phyloP scores from a whole-genome alignment of 164 flowering plant genomes.

The grape (Vitis vinifera) region ASM3070453v1 NC_081810.1:22837001-22837500 shows the following conservation, averaged over 20 bases:
- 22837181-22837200: constrained; percentile 56
- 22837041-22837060: no score
- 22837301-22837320: no score
- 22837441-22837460: constrained; percentile 31
- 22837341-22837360: no score
- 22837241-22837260: constrained; percentile 36
- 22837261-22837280: constrained; percentile 68
- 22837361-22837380: constrained; percentile 17
- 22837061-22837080: no score
- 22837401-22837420: constrained; percentile 59
- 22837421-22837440: constrained; percentile 39
- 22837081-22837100: no score
- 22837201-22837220: constrained; percentile 39
- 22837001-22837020: no score
- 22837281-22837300: background rate
- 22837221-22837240: constrained; percentile 16
- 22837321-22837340: no score
- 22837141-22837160: constrained; percentile 58
- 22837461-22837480: constrained; percentile 21
- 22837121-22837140: constrained; percentile 40
- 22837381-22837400: constrained; percentile 56
- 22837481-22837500: constrained; percentile 39
- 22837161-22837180: constrained; percentile 60
- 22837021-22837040: no score
- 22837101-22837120: background rate